Conservation (phyloP, 345 rosid species). For the Erodium maritimum region DNA sequence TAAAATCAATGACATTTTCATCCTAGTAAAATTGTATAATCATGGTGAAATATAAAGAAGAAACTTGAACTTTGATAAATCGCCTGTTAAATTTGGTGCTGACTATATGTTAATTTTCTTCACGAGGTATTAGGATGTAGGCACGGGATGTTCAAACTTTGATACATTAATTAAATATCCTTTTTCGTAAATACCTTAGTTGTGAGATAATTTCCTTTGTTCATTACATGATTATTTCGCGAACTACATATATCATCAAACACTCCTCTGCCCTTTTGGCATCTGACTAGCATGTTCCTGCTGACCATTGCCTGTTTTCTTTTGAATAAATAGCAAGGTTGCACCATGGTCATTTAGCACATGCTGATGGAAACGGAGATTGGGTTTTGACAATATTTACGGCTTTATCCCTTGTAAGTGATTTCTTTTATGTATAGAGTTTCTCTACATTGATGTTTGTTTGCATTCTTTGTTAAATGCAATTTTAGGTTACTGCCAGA, state of each 20-base stretch:
- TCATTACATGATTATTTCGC: neutral
- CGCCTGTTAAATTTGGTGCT: neutral
- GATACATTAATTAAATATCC: neutral
- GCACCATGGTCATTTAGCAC: slow-evolving; percentile 73
- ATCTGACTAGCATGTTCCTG: neutral
- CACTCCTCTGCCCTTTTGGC: neutral
- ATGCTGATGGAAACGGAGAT: slow-evolving; percentile 96
- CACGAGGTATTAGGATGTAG: neutral
- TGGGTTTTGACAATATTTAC: slow-evolving; percentile 92
- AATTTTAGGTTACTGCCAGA: neutral
- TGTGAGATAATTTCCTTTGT: neutral
- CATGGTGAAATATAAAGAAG: neutral
- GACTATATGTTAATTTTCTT: slow-evolving; percentile 4
- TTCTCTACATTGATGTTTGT: neutral
- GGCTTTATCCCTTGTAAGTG: slow-evolving; percentile 82
- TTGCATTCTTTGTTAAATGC: neutral
- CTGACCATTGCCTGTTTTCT: slow-evolving; percentile 5
- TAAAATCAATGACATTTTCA: too few species aligned
- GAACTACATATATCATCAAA: neutral
- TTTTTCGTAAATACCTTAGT: neutral
- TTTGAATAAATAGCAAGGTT: slow-evolving; percentile 51
- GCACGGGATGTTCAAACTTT: neutral
- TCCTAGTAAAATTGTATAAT: too few species aligned
- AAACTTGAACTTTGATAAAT: neutral
- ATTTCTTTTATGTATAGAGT: neutral